Evolutionary conservation across 2,329 filamentous ascomycete genomes (phyloP).

Genomic region (Verticillium albo-atrum): DNA sequence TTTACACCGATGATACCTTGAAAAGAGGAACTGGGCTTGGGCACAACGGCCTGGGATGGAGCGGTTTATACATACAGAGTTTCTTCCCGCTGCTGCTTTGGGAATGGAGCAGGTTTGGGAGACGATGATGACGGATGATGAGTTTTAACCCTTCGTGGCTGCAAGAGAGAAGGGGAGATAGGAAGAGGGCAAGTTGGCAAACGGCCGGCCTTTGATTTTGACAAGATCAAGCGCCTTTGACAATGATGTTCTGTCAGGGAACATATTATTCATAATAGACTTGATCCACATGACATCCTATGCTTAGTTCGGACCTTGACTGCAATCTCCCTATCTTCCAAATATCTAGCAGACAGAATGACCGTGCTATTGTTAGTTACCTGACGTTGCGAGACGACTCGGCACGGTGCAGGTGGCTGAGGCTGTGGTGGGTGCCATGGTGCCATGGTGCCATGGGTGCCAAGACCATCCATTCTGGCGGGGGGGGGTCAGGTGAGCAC

Average conservation of each 20-base stretch:
- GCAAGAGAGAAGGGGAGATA: no score
- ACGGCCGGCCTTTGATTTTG: background rate
- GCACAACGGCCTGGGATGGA: background rate
- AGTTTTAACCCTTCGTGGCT: background rate
- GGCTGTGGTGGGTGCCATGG: background rate
- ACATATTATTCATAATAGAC: background rate
- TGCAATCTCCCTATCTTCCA: background rate
- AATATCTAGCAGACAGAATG: background rate
- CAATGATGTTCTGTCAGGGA: background rate
- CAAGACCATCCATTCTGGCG: background rate
- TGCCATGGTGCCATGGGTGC: no score
- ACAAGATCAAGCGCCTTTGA: background rate
- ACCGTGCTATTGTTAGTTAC: background rate
- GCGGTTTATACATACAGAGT: background rate
- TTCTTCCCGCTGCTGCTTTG: background rate
- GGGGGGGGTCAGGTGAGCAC: background rate
- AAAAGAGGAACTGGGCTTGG: background rate
- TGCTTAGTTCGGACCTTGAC: background rate
- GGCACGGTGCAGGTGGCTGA: background rate
- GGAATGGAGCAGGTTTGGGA: background rate
- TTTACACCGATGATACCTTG: constrained; percentile 15
- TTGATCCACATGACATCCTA: background rate
- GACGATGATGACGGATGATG: background rate
- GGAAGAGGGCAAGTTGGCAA: background rate
- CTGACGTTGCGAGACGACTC: no score